Conservation (phyloP, 2,329 filamentous ascomycete species). For the Shiraia sp. region DNA sequence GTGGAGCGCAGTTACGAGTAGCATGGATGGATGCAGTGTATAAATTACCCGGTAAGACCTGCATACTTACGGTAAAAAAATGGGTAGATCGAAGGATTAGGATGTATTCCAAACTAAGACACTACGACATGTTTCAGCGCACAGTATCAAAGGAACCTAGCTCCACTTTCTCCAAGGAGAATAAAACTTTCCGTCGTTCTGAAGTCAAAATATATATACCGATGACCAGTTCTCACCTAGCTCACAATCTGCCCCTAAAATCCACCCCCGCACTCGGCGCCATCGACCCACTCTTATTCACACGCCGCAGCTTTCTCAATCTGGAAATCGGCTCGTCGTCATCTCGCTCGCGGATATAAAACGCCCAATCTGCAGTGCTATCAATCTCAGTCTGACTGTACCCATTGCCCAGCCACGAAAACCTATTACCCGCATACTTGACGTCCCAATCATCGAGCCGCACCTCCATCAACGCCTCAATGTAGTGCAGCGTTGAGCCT, state of each 20-base stretch:
- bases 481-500: constrained; percentile 54
- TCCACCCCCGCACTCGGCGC: constrained; percentile 11
- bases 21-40: too few relatives aligned
- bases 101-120: too few relatives aligned
- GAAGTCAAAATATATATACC: constrained; percentile 7
- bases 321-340: constrained; percentile 36
- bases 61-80: too few relatives aligned
- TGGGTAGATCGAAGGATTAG: too few relatives aligned
- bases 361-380: constrained; percentile 41
- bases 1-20: too few relatives aligned
- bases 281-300: constrained; percentile 39
- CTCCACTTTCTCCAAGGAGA: too few relatives aligned
- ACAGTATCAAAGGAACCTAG: too few relatives aligned
- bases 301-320: constrained; percentile 28
- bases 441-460: constrained; percentile 55
- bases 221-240: constrained; percentile 2
- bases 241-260: constrained; percentile 17
- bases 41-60: too few relatives aligned
- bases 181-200: too few relatives aligned
- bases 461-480: constrained; percentile 52
- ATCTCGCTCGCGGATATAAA: constrained; percentile 41
- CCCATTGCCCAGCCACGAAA: constrained; percentile 46
- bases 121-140: too few relatives aligned
- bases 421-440: constrained; percentile 43
- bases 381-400: constrained; percentile 41